Evolutionary conservation across 192 early-diverging fungal species (phyloP).

Genomic region (Coemansia sp.): DNA sequence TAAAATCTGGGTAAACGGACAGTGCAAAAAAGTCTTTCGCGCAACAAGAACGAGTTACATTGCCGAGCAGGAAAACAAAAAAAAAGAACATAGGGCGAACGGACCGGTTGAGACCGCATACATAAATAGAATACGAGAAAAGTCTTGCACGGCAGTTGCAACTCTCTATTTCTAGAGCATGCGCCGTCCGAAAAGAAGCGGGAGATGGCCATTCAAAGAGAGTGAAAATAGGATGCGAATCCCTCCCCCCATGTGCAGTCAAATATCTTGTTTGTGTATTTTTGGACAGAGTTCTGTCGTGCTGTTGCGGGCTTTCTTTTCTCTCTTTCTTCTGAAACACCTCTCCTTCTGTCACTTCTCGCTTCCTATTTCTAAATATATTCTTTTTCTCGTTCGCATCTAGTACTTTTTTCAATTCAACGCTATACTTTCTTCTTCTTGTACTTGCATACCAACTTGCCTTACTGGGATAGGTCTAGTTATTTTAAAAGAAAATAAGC

Average conservation of each 20-base stretch:
- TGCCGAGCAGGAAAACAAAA: not conserved
- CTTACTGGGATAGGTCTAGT: not conserved
- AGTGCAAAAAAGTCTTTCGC: not conserved
- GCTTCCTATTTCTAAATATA: constrained; percentile 1
- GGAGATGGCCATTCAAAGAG: not conserved
- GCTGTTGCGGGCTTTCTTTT: not conserved
- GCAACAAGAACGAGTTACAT: not conserved
- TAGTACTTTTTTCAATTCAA: constrained; percentile 8
- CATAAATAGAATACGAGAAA: too few species aligned
- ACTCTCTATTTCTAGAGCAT: too few species aligned
- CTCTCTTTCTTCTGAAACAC: constrained; percentile 3
- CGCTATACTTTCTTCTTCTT: constrained; percentile 6
- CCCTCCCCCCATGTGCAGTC: not conserved
- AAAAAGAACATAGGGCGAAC: not conserved
- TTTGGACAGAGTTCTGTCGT: not conserved
- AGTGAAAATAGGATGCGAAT: not conserved
- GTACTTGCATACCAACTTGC: not conserved
- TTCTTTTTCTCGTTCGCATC: constrained; percentile 15
- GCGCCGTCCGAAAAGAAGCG: not conserved
- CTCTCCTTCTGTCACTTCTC: constrained; percentile 12
- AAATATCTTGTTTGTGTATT: not conserved
- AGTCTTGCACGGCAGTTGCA: too few species aligned
- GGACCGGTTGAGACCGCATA: too few species aligned
- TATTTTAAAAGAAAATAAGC: not conserved
- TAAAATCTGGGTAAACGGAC: not conserved